phyloP scores from a whole-genome alignment of 306 rosid species.

The Quercus variabilis region DNA sequence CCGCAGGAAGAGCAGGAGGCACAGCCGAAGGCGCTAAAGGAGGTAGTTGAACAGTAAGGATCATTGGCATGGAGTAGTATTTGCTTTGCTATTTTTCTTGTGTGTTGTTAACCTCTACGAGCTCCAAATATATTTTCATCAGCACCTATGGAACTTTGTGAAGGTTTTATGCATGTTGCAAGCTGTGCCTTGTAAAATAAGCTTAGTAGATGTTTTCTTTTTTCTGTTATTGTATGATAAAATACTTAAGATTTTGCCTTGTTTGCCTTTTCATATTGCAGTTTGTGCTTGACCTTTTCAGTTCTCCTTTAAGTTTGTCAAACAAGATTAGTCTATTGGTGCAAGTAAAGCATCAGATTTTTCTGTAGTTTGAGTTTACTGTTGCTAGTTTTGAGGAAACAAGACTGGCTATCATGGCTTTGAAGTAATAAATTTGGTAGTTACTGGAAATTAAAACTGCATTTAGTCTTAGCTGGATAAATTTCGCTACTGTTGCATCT shows the following conservation, averaged over 20 bases:
- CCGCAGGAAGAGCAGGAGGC: constrained; percentile 63
- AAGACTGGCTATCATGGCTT: background rate
- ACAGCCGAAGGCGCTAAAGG: constrained; percentile 46
- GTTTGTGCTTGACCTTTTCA: background rate
- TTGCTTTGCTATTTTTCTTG: background rate
- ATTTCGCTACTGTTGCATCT: background rate
- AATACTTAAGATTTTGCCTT: constrained; percentile 9
- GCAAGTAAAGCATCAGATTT: background rate
- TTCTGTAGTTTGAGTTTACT: background rate
- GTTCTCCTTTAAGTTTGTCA: background rate
- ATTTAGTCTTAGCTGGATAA: background rate
- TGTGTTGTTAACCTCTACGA: constrained; percentile 1
- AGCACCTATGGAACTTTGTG: background rate
- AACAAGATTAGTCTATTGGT: background rate
- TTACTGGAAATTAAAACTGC: background rate
- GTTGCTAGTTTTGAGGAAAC: background rate
- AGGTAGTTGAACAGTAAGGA: constrained; percentile 9
- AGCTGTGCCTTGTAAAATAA: constrained; percentile 21
- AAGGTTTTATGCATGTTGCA: constrained; percentile 17
- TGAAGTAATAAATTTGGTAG: background rate
- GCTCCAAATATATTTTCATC: background rate
- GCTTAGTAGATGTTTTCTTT: constrained; percentile 14
- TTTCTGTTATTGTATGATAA: background rate
- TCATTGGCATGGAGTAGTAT: background rate
- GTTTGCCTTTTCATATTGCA: constrained; percentile 14